Evolutionary conservation across 805 yeast species (phyloP), one percentile per base, ranked within the genome.

Genomic region (Tetrapisispora nanseiensis): DNA sequence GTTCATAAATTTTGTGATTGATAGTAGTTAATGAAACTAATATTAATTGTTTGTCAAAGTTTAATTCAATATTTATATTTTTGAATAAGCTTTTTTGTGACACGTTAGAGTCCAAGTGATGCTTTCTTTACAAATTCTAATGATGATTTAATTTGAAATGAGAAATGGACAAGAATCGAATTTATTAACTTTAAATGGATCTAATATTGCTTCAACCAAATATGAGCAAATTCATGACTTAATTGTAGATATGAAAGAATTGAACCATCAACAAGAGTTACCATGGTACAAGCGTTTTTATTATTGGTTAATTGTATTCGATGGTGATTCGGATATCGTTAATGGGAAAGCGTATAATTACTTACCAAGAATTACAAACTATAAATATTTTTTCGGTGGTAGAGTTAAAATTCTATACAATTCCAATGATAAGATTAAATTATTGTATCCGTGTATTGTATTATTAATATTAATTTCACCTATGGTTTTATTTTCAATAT

Each of bases 331-430:
- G 1, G 53, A 49, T 11, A 28, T 51, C 4, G 37, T 27, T 12
- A 32, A 44, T 28, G 44, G 39, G 4, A 47, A 43, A 41, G 53
- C 50, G 19, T 60, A 57, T 39, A 31, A 49, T 11, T 43, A 50
- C 7, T 32, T 57, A 31, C 55, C 62, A 2, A 22, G 37, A 3
- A 49, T 51, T 5, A 52, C 67, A 7, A 70, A 67, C 43, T 68
- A 69, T 43, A 47, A 75, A 2, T 83, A 73, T 56, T 61, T 81
- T 4, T 59, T 76, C 38, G 92, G 92, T 12, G 95, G 94, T 0
- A 58, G 86, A 33, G 52, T 79, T 12, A 63, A 80, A 26, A 62
- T 72, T 0, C 54, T 70, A 9, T 69, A 64, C 42, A 69, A 64
- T 43, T 52, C 56, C 26, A 56, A 59, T 21, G 47, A 49, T 18